Evolutionary conservation across 805 yeast genomes (phyloP).

Genomic region (Clavispora santaluciae): DNA sequence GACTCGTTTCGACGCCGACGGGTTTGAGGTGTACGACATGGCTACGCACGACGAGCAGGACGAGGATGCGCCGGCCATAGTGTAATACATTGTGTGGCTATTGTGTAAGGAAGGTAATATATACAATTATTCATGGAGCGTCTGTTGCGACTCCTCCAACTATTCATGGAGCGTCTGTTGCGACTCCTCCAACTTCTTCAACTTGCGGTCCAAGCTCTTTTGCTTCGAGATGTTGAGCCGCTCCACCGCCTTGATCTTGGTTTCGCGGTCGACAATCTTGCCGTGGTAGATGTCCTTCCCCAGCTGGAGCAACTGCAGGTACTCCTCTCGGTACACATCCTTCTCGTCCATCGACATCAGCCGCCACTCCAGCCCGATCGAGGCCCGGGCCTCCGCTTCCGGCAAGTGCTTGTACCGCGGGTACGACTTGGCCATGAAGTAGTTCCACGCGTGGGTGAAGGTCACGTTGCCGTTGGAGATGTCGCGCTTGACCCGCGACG

Average conservation of each 20-base stretch:
- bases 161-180: constrained; percentile 1
- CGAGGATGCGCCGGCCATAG: constrained; percentile 26
- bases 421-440: constrained; percentile 19
- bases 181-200: constrained; percentile 3
- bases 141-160: constrained; percentile 2
- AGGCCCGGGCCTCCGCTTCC: constrained; percentile 12
- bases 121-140: not conserved
- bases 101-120: not conserved
- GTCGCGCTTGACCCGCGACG: not conserved
- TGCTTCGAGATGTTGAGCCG: constrained; percentile 9
- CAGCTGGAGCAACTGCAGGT: constrained; percentile 19
- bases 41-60: constrained; percentile 19
- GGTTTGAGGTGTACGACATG: constrained; percentile 23
- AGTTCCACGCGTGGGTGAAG: constrained; percentile 35
- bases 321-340: constrained; percentile 24
- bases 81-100: no score
- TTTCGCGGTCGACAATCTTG: constrained; percentile 23
- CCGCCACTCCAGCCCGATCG: constrained; percentile 22
- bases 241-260: constrained; percentile 15
- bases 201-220: constrained; percentile 9
- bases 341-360: constrained; percentile 22
- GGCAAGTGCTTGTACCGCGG: constrained; percentile 12
- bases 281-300: constrained; percentile 30
- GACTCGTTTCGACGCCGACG: constrained; percentile 9
- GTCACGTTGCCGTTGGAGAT: constrained; percentile 15